Conservation (phyloP, 2,329 filamentous ascomycete genomes). For the Immersiporthe knoxdaviesiana region DNA sequence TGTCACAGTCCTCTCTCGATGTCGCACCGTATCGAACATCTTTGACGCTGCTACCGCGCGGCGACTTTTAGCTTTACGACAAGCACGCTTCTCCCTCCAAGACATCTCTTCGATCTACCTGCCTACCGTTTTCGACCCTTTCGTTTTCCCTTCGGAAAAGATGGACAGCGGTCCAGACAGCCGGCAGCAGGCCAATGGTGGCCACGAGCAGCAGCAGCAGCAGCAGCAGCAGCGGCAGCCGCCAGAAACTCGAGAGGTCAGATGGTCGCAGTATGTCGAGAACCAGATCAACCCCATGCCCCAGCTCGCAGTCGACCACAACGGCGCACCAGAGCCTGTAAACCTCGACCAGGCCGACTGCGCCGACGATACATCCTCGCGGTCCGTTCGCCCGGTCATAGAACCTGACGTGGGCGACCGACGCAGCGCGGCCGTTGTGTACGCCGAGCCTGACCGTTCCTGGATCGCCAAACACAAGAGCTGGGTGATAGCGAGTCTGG, state of each 20-base stretch:
- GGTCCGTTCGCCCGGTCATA: slow-evolving; percentile 13
- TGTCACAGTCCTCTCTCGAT: background rate
- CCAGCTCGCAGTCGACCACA: slow-evolving; percentile 6
- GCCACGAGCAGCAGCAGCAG: background rate
- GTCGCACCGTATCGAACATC: slow-evolving; percentile 1
- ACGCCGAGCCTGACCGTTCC: slow-evolving; percentile 18
- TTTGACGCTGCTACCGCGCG: background rate
- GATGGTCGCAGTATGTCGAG: slow-evolving; percentile 24
- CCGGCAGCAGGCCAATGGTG: slow-evolving; percentile 3
- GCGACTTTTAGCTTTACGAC: background rate
- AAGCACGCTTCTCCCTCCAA: background rate
- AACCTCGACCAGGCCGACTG: slow-evolving; percentile 3
- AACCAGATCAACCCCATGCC: slow-evolving; percentile 23
- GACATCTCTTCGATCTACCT: background rate
- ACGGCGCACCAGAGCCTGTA: slow-evolving; percentile 11
- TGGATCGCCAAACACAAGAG: slow-evolving; percentile 17
- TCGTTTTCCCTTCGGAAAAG: background rate
- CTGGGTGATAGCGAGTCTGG: slow-evolving; percentile 10
- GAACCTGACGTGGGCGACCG: slow-evolving; percentile 21
- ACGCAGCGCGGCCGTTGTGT: slow-evolving; percentile 20
- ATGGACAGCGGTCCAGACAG: background rate
- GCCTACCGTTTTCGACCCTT: background rate
- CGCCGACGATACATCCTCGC: slow-evolving; percentile 9
- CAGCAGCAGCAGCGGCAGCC: background rate
- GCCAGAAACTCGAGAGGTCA: background rate